phyloP scores from a whole-genome alignment of 2,329 filamentous ascomycete genomes.

The Aspergillus neoniger region DNA sequence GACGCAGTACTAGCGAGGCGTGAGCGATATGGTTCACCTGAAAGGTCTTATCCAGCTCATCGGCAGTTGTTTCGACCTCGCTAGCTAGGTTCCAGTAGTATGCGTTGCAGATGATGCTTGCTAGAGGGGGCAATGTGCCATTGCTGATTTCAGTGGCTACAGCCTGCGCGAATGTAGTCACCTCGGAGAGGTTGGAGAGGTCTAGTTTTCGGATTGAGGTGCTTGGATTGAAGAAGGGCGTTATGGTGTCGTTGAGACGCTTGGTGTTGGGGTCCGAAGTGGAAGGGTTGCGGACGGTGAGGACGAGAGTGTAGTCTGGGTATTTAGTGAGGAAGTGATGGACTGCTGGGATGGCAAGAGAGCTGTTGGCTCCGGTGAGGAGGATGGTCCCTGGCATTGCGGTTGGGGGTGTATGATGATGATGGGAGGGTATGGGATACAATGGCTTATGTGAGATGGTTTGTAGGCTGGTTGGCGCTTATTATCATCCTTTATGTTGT shows the following conservation, averaged over 20 bases:
- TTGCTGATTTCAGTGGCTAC: conserved; percentile 5
- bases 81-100: conserved; percentile 9
- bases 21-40: conserved; percentile 11
- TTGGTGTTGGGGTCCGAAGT: neutral
- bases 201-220: conserved; percentile 6
- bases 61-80: neutral
- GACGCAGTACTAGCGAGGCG: conserved; percentile 9
- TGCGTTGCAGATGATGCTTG: conserved; percentile 14
- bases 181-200: conserved; percentile 2
- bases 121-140: conserved; percentile 7
- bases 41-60: conserved; percentile 8
- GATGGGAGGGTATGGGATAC: neutral
- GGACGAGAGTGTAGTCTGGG: conserved; percentile 1
- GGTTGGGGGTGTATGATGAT: neutral
- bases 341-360: neutral
- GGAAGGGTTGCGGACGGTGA: conserved; percentile 7
- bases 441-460: no score
- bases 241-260: neutral
- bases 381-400: conserved; percentile 8
- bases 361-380: conserved; percentile 9
- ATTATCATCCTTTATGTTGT: neutral
- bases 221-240: neutral
- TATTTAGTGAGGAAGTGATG: conserved; percentile 5
- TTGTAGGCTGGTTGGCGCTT: neutral
- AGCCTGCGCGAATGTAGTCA: neutral